A percentile compares a stretch with the other conserved stretches of the same genome.
phyloP scores from a whole-genome alignment of 2,329 filamentous ascomycete species.

The Helotiales sp. region DNA sequence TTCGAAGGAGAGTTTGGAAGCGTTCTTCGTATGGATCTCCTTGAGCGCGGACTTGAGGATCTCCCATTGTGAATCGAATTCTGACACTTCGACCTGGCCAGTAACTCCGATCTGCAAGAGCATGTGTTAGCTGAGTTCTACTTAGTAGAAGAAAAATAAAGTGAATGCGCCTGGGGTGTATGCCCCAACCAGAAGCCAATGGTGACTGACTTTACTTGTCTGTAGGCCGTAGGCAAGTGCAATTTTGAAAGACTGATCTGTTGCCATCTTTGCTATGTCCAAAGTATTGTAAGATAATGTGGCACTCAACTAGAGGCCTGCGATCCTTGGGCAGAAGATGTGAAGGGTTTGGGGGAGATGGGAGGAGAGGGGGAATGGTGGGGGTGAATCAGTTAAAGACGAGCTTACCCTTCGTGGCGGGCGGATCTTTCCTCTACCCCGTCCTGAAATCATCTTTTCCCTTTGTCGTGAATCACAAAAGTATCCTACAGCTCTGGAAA shows the following conservation, averaged over 20 bases:
- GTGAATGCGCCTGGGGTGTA: not conserved
- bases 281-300: not conserved
- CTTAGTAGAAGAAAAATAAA: not conserved
- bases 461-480: not conserved
- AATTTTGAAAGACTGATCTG: not conserved
- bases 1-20: constrained; percentile 88
- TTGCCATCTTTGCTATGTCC: constrained; percentile 3
- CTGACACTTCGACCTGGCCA: constrained; percentile 58
- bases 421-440: constrained; percentile 60
- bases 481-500: not conserved
- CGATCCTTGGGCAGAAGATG: not conserved
- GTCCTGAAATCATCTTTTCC: constrained; percentile 48
- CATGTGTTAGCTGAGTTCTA: not conserved
- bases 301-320: not conserved
- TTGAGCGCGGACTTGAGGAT: constrained; percentile 73
- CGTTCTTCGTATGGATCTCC: constrained; percentile 91
- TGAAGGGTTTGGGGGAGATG: not conserved
- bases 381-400: constrained; percentile 5
- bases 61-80: constrained; percentile 85
- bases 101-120: not conserved
- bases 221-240: constrained; percentile 7
- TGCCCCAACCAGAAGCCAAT: not conserved
- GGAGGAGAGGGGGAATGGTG: not conserved
- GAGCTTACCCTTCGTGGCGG: constrained; percentile 65
- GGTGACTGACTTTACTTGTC: constrained; percentile 2